Evolutionary conservation across 2,329 filamentous ascomycete species (phyloP), one percentile per base, ranked within the genome.

Genomic region (Aspergillus pseudonomiae): DNA sequence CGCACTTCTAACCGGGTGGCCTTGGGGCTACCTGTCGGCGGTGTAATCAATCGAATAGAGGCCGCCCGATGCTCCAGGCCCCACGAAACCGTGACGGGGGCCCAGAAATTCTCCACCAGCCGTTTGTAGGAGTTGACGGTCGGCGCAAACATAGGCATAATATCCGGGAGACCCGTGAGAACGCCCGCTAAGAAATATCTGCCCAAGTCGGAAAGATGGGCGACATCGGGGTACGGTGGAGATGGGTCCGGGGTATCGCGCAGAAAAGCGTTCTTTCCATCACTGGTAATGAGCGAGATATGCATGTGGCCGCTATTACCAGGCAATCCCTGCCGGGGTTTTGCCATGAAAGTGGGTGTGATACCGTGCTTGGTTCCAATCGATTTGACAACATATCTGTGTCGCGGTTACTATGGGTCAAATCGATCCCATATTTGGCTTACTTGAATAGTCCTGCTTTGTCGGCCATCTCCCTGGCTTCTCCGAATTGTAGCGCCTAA

Each of bases 61-160:
- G 95, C 94, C 6, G 93, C 94, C 65, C 95, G 92, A 77, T 99
- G 94, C 79, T 98, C 95, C 6, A 97, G 82, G 0, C 95, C 95
- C 95, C 95, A 99, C 0, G 93, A 97, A 0, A 98, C 95, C 0
- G 94, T 97, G 6, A 99, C 95, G 0, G 95, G 95, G 0, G 95
- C 95, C 95, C 95, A 99, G 80, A 97, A 98, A 81, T 98, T 98
- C 82, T 99, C 95, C 2, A 99, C 95, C 0, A 99, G 86, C 4
- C 95, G 90, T 81, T 99, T 99, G 84, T 99, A 99, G 65, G 92
- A 96, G 84, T 99, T 99, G 74, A 99, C 87, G 1, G 93, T 99
- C 0, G 95, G 95, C 0, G 94, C 95, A 14, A 99, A 84, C 63
- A 98, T 84, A 0, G 95, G 95, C 95, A 99, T 99, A 69, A 98